Percentiles rank a stretch among this genome's conserved stretches.
These are phyloP conservation scores for Jasminum sambac DNA, from an alignment of 257 asterid genomes.

Conservation along the genomic window DNA sequence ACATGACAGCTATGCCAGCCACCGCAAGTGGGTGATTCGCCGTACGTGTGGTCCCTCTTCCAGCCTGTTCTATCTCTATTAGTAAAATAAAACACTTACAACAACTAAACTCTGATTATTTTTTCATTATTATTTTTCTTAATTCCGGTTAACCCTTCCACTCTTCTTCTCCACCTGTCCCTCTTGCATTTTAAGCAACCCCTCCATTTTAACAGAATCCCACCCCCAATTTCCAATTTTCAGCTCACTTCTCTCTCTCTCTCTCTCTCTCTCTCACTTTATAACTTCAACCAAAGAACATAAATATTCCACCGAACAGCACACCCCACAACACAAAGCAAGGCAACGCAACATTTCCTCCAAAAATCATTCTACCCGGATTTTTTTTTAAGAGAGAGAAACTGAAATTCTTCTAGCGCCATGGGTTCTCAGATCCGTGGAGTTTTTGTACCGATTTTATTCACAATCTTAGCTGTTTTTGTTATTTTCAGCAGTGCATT, in stretches of 20 bases:
- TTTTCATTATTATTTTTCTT: background rate
- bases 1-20: background rate
- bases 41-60: slow-evolving; percentile 7
- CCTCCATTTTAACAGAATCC: background rate
- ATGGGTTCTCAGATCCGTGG: slow-evolving; percentile 91
- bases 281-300: no score
- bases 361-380: background rate
- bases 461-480: slow-evolving; percentile 30
- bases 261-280: background rate
- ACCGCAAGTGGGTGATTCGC: background rate
- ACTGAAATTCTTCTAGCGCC: slow-evolving; percentile 44
- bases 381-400: slow-evolving; percentile 30
- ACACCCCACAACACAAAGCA: slow-evolving; percentile 34
- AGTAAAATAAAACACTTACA: background rate
- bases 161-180: background rate
- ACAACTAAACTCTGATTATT: background rate
- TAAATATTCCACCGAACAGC: background rate
- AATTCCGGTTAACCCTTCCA: background rate
- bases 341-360: no score
- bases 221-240: background rate
- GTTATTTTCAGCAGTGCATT: slow-evolving; percentile 45
- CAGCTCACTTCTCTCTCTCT: background rate
- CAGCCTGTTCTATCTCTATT: background rate
- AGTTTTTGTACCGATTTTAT: slow-evolving; percentile 34
- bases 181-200: background rate